Base-by-base conservation (phyloP, 1,284 basidiomycete species). In the Chalciporus sp. region DNA sequence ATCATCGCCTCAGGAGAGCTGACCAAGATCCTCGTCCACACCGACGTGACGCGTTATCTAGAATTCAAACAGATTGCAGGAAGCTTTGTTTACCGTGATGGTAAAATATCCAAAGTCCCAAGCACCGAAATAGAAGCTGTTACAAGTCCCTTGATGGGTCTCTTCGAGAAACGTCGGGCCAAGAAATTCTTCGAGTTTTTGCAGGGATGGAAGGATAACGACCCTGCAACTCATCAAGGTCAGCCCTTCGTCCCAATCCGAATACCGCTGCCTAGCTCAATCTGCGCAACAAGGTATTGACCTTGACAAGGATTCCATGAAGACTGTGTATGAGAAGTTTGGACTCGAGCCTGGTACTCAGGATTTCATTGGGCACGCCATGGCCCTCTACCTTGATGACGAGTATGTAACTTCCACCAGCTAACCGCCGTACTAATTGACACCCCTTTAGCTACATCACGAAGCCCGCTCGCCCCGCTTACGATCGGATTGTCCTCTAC, bases 31-130 rank as follows among this genome's bases (percentile, higher is more conserved):
- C 89, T 99, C 59, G 95, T 99, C 45, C 96, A 99, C 80, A 99
- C 97, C 63, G 95, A 99, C 71, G 97, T 99, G 59, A 97, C 94
- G 33, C 89, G 95, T 58, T 99, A 99, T 78, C 90, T 99, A 69
- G 97, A 99, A 74, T 99, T 99, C 82, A 99, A 99, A 82, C 96
- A 98, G 79, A 98, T 99, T 74, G 94, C 97, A 2, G 97, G 96
- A 51, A 95, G 92, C 67, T 99, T 92, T 74, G 97, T 99, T 57
- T 98, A 95, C 74, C 90, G 96, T 51, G 97, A 99, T 74, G 94
- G 94, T 56, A 91, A 78, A 76, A 98, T 99, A 74, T 95, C 94
- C 58, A 99, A 99, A 76, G 97, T 99, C 11, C 97, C 97, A 28
- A 91, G 91, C 66, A 99, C 94, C 23, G 96, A 99, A 79, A 89